These are phyloP conservation scores for Pichia sp. DNA, from an alignment of 1,139 yeast genomes.

Conservation along the genomic window DNA sequence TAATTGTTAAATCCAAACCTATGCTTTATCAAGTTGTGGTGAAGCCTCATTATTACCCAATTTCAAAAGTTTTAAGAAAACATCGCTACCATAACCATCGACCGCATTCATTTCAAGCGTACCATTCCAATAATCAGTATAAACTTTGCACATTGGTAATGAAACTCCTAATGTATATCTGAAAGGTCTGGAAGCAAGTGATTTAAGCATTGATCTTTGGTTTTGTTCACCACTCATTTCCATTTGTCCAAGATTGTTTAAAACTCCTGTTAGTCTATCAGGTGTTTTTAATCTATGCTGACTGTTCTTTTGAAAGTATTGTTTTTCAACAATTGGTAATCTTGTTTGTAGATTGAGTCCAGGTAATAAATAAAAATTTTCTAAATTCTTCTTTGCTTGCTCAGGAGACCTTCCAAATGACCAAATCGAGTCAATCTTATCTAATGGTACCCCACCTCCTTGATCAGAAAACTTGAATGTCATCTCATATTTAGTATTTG, in stretches of 20 bases:
- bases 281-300: conserved; percentile 1
- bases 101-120: conserved; percentile 72
- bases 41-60: conserved; percentile 42
- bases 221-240: conserved; percentile 26
- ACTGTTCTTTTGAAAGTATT: conserved; percentile 7
- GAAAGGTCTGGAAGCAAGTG: conserved; percentile 65
- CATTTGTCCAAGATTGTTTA: conserved; percentile 35
- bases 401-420: conserved; percentile 70
- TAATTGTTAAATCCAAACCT: not conserved
- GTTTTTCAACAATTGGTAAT: conserved; percentile 22
- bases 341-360: conserved; percentile 35
- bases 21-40: conserved; percentile 63
- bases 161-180: conserved; percentile 78
- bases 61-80: conserved; percentile 69
- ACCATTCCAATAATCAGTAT: conserved; percentile 96
- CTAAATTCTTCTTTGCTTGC: conserved; percentile 48
- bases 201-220: conserved; percentile 38
- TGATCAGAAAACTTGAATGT: conserved; percentile 77
- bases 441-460: conserved; percentile 77
- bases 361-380: conserved; percentile 63
- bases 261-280: conserved; percentile 18
- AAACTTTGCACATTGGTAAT: conserved; percentile 82
- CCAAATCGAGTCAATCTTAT: conserved; percentile 62
- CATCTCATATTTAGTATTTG: conserved; percentile 60
- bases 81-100: conserved; percentile 90